phyloP scores from a whole-genome alignment of 257 asterid genomes.

The Ligustrum vulgare region DNA sequence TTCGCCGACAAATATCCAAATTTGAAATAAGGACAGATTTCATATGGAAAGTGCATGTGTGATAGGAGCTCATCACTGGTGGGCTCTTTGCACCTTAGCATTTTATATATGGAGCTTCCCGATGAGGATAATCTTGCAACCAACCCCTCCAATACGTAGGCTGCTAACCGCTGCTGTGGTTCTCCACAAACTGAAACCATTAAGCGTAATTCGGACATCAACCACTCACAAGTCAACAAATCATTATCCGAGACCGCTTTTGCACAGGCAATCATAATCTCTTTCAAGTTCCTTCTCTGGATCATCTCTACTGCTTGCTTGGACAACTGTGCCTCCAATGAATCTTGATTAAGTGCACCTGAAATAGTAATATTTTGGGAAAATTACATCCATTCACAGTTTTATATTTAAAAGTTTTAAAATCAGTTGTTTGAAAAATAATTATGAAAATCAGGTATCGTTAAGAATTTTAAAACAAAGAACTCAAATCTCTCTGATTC shows the following conservation, averaged over 20 bases:
- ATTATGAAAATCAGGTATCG: constrained; percentile 23
- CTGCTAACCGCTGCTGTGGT: constrained; percentile 34
- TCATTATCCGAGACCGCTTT: constrained; percentile 25
- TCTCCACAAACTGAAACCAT: constrained; percentile 32
- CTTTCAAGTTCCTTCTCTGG: constrained; percentile 18
- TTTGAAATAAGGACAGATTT: constrained; percentile 38
- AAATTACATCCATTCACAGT: too few relatives aligned
- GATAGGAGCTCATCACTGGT: constrained; percentile 28
- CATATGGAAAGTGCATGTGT: constrained; percentile 31
- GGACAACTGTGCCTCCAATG: constrained; percentile 15
- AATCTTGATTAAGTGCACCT: constrained; percentile 9
- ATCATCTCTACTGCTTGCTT: constrained; percentile 21
- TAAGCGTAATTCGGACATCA: constrained; percentile 26
- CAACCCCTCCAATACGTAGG: constrained; percentile 38
- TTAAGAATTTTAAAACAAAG: too few relatives aligned
- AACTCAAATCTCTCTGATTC: too few relatives aligned
- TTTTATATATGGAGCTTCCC: constrained; percentile 32
- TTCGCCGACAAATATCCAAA: constrained; percentile 37
- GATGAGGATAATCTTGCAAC: constrained; percentile 33
- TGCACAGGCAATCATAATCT: constrained; percentile 32
- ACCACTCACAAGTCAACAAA: constrained; percentile 14
- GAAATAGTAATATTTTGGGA: background rate
- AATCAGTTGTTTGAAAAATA: too few relatives aligned
- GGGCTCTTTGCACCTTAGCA: constrained; percentile 33
- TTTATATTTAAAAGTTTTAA: too few relatives aligned